These are phyloP conservation scores for Arxiozyma bovina DNA, from an alignment of 1,139 yeast species.

Conservation along the genomic window DNA sequence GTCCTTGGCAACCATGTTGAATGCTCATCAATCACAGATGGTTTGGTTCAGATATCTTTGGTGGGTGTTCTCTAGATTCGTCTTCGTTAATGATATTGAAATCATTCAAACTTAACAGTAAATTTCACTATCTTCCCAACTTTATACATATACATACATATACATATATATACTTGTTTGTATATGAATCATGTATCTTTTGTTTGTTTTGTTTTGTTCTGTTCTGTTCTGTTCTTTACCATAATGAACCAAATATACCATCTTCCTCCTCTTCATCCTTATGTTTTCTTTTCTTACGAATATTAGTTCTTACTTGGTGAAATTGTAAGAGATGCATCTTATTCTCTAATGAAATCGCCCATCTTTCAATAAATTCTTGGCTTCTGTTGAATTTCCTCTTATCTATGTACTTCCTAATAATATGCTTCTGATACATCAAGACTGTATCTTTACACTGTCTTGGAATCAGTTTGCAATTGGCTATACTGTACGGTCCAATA, in stretches of 20 bases:
- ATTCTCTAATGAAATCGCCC: conserved; percentile 16
- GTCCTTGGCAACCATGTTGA: conserved; percentile 66
- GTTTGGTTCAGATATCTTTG: conserved; percentile 93
- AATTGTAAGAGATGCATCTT: conserved; percentile 11
- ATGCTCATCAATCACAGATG: conserved; percentile 84
- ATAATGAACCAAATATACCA: conserved; percentile 24
- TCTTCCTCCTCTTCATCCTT: conserved; percentile 35
- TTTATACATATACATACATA: neutral
- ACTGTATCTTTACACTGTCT: conserved; percentile 11
- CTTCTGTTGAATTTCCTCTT: conserved; percentile 12
- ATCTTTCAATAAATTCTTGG: conserved; percentile 16
- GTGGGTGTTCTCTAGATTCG: conserved; percentile 60
- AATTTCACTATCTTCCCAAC: conserved; percentile 2
- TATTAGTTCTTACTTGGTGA: conserved; percentile 5
- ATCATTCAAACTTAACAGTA: conserved; percentile 3
- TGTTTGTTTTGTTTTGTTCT: neutral
- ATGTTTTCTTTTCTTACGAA: conserved; percentile 15
- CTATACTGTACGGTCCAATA: conserved; percentile 12
- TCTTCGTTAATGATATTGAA: conserved; percentile 55
- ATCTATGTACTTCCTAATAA: conserved; percentile 15
- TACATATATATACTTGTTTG: conserved; percentile 5
- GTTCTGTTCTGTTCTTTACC: conserved; percentile 16
- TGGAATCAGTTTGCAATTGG: neutral
- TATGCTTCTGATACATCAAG: conserved; percentile 15
- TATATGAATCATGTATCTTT: neutral